Evolutionary conservation across 768 basidiomycete species (phyloP).

Genomic region (Termitomyces sp.): DNA sequence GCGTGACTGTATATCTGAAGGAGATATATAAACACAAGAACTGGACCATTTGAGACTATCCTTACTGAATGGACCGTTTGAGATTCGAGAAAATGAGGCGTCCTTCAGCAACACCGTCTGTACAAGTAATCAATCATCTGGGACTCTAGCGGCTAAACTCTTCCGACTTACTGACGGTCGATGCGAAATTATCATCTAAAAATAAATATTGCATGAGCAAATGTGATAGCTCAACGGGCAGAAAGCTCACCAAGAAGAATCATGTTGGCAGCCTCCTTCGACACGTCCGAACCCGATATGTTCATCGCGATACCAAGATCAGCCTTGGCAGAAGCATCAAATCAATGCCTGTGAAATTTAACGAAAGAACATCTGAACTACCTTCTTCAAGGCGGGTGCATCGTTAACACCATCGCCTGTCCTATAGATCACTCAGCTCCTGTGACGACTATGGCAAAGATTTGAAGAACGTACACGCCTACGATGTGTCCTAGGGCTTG

Average conservation of each 20-base stretch:
- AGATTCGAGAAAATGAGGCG: slow-evolving; percentile 67
- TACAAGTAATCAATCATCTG: background rate
- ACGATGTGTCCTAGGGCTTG: slow-evolving; percentile 69
- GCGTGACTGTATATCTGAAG: slow-evolving; percentile 53
- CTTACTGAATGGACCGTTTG: slow-evolving; percentile 64
- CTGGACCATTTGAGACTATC: background rate
- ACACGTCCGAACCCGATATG: slow-evolving; percentile 67
- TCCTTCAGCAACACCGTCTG: slow-evolving; percentile 64
- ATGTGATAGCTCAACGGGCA: background rate
- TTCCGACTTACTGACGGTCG: slow-evolving; percentile 53
- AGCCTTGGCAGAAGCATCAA: slow-evolving; percentile 28
- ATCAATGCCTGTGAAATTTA: background rate
- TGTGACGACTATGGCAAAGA: background rate
- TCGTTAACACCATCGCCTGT: slow-evolving; percentile 74
- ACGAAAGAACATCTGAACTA: slow-evolving; percentile 2
- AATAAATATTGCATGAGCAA: background rate
- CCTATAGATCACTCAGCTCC: slow-evolving; percentile 20
- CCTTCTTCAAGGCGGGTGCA: slow-evolving; percentile 63
- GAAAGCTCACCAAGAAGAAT: slow-evolving; percentile 49
- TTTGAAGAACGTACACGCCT: slow-evolving; percentile 46
- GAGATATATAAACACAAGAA: background rate
- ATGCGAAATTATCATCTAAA: slow-evolving; percentile 66
- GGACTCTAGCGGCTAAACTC: background rate
- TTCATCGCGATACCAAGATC: slow-evolving; percentile 75
- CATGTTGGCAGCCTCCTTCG: slow-evolving; percentile 73